These are phyloP conservation scores for Cyberlindnera mrakii DNA, from an alignment of 805 yeast species.

Conservation along the genomic window DNA sequence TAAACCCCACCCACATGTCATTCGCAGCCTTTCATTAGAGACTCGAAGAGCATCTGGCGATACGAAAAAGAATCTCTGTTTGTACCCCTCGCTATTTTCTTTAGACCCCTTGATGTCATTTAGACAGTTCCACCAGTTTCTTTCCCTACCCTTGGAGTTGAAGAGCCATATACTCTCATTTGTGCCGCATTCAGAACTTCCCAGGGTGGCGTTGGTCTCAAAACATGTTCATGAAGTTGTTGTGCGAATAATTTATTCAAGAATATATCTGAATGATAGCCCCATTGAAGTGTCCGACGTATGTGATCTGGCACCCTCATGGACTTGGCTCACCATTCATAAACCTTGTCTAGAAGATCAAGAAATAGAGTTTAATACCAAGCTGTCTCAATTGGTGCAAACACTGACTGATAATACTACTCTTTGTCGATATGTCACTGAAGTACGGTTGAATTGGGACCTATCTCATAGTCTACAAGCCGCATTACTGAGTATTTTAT, in stretches of 20 bases:
- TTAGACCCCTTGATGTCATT: too few species aligned
- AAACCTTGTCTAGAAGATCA: constrained; percentile 10
- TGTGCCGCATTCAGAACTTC: constrained; percentile 31
- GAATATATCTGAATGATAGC: constrained; percentile 36
- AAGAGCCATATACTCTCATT: constrained; percentile 9
- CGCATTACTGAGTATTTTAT: constrained; percentile 23
- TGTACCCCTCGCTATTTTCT: neutral
- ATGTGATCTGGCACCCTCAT: constrained; percentile 31
- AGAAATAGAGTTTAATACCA: constrained; percentile 26
- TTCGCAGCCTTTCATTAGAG: too few species aligned
- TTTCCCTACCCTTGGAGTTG: constrained; percentile 18
- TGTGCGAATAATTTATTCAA: constrained; percentile 27
- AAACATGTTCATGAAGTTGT: constrained; percentile 26
- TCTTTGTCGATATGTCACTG: constrained; percentile 25
- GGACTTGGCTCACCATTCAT: constrained; percentile 28
- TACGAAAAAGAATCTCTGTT: neutral
- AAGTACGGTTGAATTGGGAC: constrained; percentile 40
- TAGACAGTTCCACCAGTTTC: constrained; percentile 1
- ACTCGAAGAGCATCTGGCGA: too few species aligned
- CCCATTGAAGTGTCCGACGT: constrained; percentile 31
- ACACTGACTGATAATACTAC: constrained; percentile 20
- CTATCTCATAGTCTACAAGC: constrained; percentile 27
- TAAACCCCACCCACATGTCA: too few species aligned
- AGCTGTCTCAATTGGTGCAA: constrained; percentile 22
- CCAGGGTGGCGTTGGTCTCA: constrained; percentile 23